These are phyloP conservation scores for Malus sylvestris DNA, from an alignment of 306 rosid species.

Conservation along the genomic window DNA sequence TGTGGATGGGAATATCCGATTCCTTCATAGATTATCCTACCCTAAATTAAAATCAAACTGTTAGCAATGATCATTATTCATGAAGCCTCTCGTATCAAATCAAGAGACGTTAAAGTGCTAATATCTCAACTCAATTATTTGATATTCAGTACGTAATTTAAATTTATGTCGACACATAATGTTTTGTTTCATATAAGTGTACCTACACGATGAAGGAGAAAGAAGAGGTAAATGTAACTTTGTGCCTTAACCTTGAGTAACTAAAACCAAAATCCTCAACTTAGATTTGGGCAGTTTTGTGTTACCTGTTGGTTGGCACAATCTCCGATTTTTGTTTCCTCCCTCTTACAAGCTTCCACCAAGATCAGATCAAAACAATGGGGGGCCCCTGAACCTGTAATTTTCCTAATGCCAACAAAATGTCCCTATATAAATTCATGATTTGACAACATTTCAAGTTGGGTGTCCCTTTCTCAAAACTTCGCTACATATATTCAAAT, in stretches of 20 bases:
- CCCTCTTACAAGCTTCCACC: background rate
- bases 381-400: background rate
- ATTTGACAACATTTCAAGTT: background rate
- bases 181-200: too few species aligned
- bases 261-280: background rate
- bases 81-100: too few species aligned
- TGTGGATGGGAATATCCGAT: background rate
- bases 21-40: background rate
- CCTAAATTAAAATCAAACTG: too few species aligned
- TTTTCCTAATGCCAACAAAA: background rate
- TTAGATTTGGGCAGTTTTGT: background rate
- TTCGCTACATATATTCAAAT: too few species aligned
- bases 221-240: background rate
- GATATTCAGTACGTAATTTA: too few species aligned
- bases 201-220: too few species aligned
- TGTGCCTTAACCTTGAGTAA: background rate
- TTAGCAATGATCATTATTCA: too few species aligned
- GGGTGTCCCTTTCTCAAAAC: background rate
- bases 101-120: too few species aligned
- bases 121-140: too few species aligned
- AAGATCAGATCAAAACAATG: background rate
- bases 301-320: background rate
- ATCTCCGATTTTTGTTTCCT: background rate
- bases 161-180: too few species aligned
- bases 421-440: background rate